These are phyloP conservation scores for Trichoderma cornu-damae DNA, from an alignment of 2,329 filamentous ascomycete genomes.

Conservation along the genomic window DNA sequence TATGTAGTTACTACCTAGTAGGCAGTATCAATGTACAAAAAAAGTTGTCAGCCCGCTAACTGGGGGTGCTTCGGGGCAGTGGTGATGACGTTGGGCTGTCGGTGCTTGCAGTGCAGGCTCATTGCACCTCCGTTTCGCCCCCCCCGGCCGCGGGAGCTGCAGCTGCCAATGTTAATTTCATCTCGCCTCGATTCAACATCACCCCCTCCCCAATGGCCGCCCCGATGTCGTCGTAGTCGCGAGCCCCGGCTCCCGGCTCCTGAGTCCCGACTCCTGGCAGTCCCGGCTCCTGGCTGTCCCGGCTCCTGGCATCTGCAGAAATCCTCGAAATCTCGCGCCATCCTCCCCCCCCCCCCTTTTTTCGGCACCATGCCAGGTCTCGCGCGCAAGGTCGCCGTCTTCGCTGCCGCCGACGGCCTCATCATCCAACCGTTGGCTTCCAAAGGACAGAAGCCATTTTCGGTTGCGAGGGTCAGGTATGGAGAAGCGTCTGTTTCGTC, in stretches of 20 bases:
- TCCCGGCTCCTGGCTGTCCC: background rate
- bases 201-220: slow-evolving; percentile 2
- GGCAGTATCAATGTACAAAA: too few relatives aligned
- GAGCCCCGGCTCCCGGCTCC: slow-evolving; percentile 3
- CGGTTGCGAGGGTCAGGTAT: slow-evolving; percentile 67
- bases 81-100: slow-evolving; percentile 12
- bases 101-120: background rate
- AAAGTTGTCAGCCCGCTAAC: too few relatives aligned
- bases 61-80: background rate
- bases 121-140: background rate
- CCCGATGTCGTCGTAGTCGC: slow-evolving; percentile 1
- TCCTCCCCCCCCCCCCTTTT: too few relatives aligned
- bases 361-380: slow-evolving; percentile 68
- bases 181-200: slow-evolving; percentile 14
- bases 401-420: slow-evolving; percentile 76
- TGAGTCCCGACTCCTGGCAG: background rate
- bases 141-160: background rate
- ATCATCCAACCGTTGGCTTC: slow-evolving; percentile 67
- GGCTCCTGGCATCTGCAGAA: background rate
- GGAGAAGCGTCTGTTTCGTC: slow-evolving; percentile 47
- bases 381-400: slow-evolving; percentile 73
- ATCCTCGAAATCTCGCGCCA: background rate
- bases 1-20: too few relatives aligned
- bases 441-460: slow-evolving; percentile 52
- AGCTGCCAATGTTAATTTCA: background rate